phyloP scores from a whole-genome alignment of 2,329 filamentous ascomycete genomes.

The Xylaria sp. region DNA sequence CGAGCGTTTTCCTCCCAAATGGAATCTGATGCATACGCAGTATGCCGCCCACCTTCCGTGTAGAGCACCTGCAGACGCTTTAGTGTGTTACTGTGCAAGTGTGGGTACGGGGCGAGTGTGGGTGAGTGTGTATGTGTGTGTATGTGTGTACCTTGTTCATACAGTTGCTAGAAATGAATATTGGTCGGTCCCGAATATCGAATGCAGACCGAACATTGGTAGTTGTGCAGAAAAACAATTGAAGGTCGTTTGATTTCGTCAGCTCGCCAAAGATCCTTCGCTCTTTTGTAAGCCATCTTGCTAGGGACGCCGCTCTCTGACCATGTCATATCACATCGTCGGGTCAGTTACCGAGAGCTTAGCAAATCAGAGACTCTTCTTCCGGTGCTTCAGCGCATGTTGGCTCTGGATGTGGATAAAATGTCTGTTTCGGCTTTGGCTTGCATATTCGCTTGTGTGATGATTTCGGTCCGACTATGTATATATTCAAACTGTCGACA shows the following conservation, averaged over 20 bases:
- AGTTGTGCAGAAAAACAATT: constrained; percentile 13
- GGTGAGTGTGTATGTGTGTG: background rate
- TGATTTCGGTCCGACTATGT: constrained; percentile 27
- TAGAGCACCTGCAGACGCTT: constrained; percentile 26
- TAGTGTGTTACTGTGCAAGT: constrained; percentile 23
- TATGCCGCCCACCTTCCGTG: constrained; percentile 33
- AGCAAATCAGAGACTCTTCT: constrained; percentile 12
- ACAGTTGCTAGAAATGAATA: constrained; percentile 19
- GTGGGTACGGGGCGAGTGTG: constrained; percentile 20
- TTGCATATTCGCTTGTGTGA: constrained; percentile 26
- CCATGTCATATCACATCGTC: constrained; percentile 19
- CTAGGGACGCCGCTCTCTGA: constrained; percentile 1
- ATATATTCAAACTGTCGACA: constrained; percentile 5
- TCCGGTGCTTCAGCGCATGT: constrained; percentile 10
- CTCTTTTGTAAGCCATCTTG: constrained; percentile 22
- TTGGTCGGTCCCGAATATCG: constrained; percentile 34
- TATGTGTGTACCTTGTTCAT: background rate
- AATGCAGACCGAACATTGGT: constrained; percentile 6
- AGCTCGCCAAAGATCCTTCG: constrained; percentile 25
- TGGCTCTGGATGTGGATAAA: constrained; percentile 10
- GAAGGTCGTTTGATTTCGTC: constrained; percentile 10
- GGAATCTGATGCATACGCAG: constrained; percentile 33
- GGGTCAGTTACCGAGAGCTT: constrained; percentile 7
- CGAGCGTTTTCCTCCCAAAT: constrained; percentile 28
- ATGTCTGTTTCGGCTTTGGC: constrained; percentile 21